These are phyloP conservation scores for Neoboletus magnificus DNA, from an alignment of 768 basidiomycete genomes.

Conservation along the genomic window DNA sequence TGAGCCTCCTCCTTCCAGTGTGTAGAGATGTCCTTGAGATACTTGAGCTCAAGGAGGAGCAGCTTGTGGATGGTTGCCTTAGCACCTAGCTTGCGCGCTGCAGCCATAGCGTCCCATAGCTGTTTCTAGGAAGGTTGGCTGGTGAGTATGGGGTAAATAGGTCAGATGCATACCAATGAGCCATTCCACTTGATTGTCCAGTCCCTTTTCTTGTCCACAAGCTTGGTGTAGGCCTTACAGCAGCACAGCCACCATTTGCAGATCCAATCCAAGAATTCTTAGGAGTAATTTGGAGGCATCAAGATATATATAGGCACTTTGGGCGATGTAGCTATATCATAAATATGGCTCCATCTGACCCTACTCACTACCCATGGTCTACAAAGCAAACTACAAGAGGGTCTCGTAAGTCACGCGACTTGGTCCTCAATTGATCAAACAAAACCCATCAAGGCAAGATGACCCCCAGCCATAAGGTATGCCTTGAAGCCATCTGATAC, in stretches of 20 bases:
- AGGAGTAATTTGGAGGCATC: neutral
- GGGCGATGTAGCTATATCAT: neutral
- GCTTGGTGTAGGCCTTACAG: too few species aligned
- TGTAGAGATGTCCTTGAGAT: too few species aligned
- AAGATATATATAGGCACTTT: neutral
- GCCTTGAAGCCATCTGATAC: conserved; percentile 15
- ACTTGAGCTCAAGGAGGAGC: too few species aligned
- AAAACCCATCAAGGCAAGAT: conserved; percentile 19
- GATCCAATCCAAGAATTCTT: neutral
- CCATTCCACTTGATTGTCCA: too few species aligned
- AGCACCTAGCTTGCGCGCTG: too few species aligned
- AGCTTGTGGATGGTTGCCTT: too few species aligned
- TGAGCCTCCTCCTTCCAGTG: too few species aligned
- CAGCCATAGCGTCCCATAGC: too few species aligned
- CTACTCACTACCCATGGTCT: neutral
- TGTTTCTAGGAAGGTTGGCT: too few species aligned
- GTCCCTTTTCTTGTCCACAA: too few species aligned
- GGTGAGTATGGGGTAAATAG: too few species aligned
- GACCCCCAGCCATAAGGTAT: conserved; percentile 19
- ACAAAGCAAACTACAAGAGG: conserved; percentile 11
- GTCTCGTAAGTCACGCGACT: neutral
- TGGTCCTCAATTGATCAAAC: neutral
- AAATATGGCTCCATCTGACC: neutral
- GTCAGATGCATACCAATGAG: too few species aligned
- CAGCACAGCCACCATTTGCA: conserved; percentile 3